Evolutionary conservation across 2,329 filamentous ascomycete species (phyloP).

Genomic region (Hypoxylon sp.): DNA sequence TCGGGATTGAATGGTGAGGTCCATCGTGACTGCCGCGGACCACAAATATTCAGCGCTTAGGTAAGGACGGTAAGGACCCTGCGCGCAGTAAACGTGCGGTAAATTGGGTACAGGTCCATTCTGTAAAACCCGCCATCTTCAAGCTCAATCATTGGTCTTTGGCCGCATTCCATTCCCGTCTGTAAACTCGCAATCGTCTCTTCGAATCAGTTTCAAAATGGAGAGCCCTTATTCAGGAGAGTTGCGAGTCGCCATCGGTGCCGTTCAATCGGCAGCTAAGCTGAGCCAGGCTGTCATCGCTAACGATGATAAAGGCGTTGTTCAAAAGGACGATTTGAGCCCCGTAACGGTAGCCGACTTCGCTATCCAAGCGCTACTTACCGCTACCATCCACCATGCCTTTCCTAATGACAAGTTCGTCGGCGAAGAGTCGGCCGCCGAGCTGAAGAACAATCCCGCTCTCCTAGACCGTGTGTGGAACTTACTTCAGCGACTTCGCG

Average conservation of each 20-base stretch:
- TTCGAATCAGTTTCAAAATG: conserved; percentile 35
- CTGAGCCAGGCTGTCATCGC: conserved; percentile 63
- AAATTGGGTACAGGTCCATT: background rate
- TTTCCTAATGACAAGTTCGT: conserved; percentile 66
- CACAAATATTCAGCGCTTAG: background rate
- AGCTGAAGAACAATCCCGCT: conserved; percentile 57
- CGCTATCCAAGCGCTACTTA: conserved; percentile 67
- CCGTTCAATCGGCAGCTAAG: conserved; percentile 56
- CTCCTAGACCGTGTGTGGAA: conserved; percentile 62
- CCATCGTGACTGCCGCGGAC: background rate
- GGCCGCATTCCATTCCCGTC: too few relatives aligned
- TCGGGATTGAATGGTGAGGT: background rate
- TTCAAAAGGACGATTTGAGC: conserved; percentile 66
- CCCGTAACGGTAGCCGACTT: conserved; percentile 71
- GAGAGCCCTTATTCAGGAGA: conserved; percentile 49
- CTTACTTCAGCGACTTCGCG: conserved; percentile 53
- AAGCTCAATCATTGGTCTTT: too few relatives aligned
- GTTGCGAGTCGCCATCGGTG: conserved; percentile 47
- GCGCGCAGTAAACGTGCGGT: background rate
- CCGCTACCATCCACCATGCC: conserved; percentile 60
- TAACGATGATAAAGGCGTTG: conserved; percentile 60
- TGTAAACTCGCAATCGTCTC: too few relatives aligned
- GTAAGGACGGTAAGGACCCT: background rate
- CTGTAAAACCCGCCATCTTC: too few relatives aligned
- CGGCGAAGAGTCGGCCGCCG: conserved; percentile 66